Base-by-base conservation (phyloP, 176 grass and related monocot species). In the Ampelocalamus luodianensis region DNA sequence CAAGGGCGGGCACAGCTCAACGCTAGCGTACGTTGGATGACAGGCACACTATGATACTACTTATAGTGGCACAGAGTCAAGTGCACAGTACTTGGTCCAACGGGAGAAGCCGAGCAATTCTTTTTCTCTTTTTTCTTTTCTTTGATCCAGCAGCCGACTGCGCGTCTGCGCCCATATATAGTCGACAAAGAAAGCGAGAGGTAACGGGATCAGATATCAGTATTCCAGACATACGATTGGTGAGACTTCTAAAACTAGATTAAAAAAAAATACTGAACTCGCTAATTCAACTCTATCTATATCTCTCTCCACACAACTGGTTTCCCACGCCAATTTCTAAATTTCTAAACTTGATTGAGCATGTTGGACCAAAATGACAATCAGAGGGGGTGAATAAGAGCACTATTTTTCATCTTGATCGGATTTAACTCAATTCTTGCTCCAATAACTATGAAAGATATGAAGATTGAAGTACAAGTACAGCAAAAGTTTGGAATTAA, bases 41-140 rank as follows among this genome's bases (percentile, higher is more conserved):
- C 12, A 64, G 50, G 42, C 22, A 26, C 44, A 22, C 44, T 15
- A 37, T 54, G n/a, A 55, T 39, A 38, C 66, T 68, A 87, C 78
- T 87, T 86, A 70, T 80, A 75, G 48, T 23, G 58, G 56, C 67
- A 85, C 6, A 8, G 10, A 15, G 72, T 34, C 46, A 79, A 54
- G 44, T 5, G 4, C 4, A 6, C n/a, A 2, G 17, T 36, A 49
- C 76, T 71, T 38, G 32, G 55, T 65, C 76, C 36, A 49, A 40
- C 27, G 20, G 75, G 27, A 22, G 63, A 58, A 59, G 50, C 17
- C 7, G 8, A 48, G 2, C 12, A 18, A 72, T 59, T 46, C 4
- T 1, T 38, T 27, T 24, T 22, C 1, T 16, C 2, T 34, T 34
- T 34, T 34, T 34, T 0, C 24, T 22, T 38, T 59, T 9, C 17